These are phyloP conservation scores for Russula sp. DNA, from an alignment of 768 basidiomycete species.

Conservation along the genomic window DNA sequence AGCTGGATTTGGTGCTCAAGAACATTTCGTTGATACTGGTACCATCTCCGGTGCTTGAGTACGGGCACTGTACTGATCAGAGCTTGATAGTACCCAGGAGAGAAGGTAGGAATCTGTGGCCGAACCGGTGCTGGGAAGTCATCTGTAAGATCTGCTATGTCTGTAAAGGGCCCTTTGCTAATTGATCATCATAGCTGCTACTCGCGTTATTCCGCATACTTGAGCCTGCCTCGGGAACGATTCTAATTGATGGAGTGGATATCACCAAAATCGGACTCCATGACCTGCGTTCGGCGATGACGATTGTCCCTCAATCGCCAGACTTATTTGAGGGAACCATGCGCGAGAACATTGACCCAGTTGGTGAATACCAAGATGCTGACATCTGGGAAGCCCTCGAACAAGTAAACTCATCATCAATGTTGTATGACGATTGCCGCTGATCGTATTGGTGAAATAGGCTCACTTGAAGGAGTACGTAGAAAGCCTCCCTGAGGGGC, in stretches of 20 bases:
- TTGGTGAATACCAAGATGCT: constrained; percentile 61
- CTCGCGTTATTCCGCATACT: constrained; percentile 73
- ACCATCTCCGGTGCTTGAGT: constrained; percentile 17
- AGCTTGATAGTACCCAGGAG: constrained; percentile 49
- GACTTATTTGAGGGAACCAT: constrained; percentile 60
- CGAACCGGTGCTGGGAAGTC: constrained; percentile 79
- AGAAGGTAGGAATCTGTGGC: constrained; percentile 88
- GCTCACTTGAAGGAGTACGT: constrained; percentile 64
- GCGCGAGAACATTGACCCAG: constrained; percentile 86
- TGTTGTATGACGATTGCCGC: neutral
- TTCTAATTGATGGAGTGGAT: constrained; percentile 68
- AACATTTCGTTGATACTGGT: constrained; percentile 67
- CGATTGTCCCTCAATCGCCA: constrained; percentile 39
- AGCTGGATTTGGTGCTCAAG: constrained; percentile 73
- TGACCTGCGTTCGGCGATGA: constrained; percentile 67
- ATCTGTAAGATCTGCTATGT: constrained; percentile 38
- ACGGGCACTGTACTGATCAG: neutral
- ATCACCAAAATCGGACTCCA: constrained; percentile 69
- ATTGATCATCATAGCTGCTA: constrained; percentile 37
- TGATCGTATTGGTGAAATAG: constrained; percentile 28
- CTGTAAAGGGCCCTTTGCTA: neutral
- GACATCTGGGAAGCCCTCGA: constrained; percentile 86
- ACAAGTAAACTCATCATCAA: constrained; percentile 37
- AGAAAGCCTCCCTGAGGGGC: constrained; percentile 52
- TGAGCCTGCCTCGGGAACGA: constrained; percentile 59